phyloP scores from a whole-genome alignment of 2,329 filamentous ascomycete genomes.

The Lithohypha guttulata region DNA sequence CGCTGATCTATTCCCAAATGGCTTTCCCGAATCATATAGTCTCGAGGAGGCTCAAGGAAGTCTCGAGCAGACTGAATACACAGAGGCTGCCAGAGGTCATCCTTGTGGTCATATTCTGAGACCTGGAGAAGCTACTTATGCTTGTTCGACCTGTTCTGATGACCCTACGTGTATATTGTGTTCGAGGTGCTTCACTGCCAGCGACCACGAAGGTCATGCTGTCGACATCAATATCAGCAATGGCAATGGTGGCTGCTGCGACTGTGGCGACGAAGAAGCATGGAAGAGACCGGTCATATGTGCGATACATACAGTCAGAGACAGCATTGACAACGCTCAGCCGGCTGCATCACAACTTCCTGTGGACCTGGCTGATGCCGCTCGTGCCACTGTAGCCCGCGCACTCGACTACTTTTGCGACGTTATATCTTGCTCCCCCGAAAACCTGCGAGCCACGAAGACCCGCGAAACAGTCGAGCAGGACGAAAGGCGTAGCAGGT shows the following conservation, averaged over 20 bases:
- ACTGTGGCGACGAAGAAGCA: conserved; percentile 91
- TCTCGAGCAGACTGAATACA: conserved; percentile 91
- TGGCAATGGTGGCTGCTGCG: conserved; percentile 91
- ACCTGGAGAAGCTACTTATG: conserved; percentile 82
- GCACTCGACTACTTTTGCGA: conserved; percentile 93
- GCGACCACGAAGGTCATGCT: conserved; percentile 86
- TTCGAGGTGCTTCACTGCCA: conserved; percentile 86
- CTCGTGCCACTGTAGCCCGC: conserved; percentile 75
- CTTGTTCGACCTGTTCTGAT: conserved; percentile 84
- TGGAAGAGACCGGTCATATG: conserved; percentile 83
- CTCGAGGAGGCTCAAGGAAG: conserved; percentile 80
- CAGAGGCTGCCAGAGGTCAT: conserved; percentile 79
- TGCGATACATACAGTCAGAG: conserved; percentile 73
- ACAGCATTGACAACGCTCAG: conserved; percentile 34
- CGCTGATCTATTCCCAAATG: conserved; percentile 69
- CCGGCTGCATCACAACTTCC: conserved; percentile 56
- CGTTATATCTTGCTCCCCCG: conserved; percentile 93
- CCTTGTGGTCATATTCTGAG: conserved; percentile 97
- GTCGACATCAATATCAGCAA: conserved; percentile 79
- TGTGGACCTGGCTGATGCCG: conserved; percentile 61
- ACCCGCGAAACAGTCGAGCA: conserved; percentile 66
- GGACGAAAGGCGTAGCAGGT: conserved; percentile 70
- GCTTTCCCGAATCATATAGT: conserved; percentile 58
- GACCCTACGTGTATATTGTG: conserved; percentile 96
- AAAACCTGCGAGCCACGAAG: conserved; percentile 81